Evolutionary conservation across 2,329 filamentous ascomycete species (phyloP).

Genomic region (Massarina eburnea): DNA sequence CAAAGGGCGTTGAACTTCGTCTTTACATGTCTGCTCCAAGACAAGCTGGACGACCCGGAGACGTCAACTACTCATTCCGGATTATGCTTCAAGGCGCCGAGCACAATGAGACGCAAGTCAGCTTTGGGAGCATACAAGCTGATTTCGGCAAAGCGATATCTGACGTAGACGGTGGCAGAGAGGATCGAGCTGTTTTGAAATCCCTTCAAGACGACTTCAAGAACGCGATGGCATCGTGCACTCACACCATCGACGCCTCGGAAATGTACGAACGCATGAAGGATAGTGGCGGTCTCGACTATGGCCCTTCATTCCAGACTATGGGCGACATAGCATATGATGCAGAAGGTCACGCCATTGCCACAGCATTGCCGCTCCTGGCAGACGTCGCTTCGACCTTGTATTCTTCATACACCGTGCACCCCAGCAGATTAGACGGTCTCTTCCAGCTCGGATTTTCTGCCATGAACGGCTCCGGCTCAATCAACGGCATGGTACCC

Average conservation of each 20-base stretch:
- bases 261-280: conserved; percentile 12
- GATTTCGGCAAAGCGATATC: neutral
- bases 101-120: neutral
- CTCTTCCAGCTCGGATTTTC: conserved; percentile 5
- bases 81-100: neutral
- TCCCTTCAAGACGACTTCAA: conserved; percentile 2
- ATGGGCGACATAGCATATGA: conserved; percentile 11
- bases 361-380: neutral
- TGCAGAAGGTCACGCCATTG: neutral
- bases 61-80: conserved; percentile 1
- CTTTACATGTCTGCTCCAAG: neutral
- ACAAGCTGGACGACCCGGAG: neutral
- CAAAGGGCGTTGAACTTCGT: conserved; percentile 1
- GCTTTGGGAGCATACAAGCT: conserved; percentile 5
- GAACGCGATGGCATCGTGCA: conserved; percentile 1
- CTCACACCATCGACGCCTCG: neutral
- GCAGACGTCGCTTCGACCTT: neutral
- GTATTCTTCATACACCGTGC: conserved; percentile 1
- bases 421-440: conserved; percentile 7
- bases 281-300: conserved; percentile 10
- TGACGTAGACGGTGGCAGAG: conserved; percentile 3
- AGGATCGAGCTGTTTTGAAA: neutral
- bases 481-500: conserved; percentile 1
- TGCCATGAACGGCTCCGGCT: neutral
- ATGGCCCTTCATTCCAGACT: conserved; percentile 17